Percentiles rank a stretch among this genome's conserved stretches.
Evolutionary conservation across 345 rosid genomes (phyloP).

Genomic region (Sonneratia caseolaris): DNA sequence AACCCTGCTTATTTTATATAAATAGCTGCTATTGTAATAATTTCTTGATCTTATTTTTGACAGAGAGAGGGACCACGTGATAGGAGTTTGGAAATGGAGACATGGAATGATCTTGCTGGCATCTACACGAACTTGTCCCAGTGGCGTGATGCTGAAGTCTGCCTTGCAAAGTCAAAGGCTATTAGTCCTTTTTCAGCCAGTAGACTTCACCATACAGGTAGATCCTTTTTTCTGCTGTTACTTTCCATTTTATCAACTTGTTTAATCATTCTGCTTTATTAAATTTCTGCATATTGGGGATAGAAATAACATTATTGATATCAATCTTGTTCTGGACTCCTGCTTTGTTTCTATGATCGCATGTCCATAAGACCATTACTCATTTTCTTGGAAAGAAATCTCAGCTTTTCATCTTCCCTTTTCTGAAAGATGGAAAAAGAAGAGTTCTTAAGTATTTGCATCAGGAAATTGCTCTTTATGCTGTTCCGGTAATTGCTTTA

Average conservation of each 20-base stretch:
- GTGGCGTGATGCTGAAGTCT: constrained; percentile 61
- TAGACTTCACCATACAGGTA: constrained; percentile 47
- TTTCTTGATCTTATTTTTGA: constrained; percentile 1
- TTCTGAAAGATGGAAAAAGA: neutral
- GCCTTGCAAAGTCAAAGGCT: constrained; percentile 55
- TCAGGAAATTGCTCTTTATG: neutral
- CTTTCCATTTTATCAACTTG: neutral
- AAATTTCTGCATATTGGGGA: neutral
- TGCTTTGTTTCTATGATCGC: neutral
- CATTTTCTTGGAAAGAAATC: neutral
- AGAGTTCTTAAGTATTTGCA: neutral
- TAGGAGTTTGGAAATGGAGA: constrained; percentile 50
- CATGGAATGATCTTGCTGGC: constrained; percentile 65
- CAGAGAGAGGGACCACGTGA: constrained; percentile 19
- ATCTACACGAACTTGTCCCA: constrained; percentile 47
- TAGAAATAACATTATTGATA: neutral
- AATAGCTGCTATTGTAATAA: constrained; percentile 2
- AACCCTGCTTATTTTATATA: neutral
- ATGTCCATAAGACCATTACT: neutral
- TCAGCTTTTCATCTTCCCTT: neutral
- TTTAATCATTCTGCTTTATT: neutral
- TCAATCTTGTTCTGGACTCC: neutral
- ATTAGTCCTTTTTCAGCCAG: constrained; percentile 46
- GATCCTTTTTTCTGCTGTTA: neutral
- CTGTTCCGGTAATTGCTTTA: neutral